Evolutionary conservation across 192 early-diverging fungal species (phyloP).

Genomic region (Phycomyces blakesleeanus): DNA sequence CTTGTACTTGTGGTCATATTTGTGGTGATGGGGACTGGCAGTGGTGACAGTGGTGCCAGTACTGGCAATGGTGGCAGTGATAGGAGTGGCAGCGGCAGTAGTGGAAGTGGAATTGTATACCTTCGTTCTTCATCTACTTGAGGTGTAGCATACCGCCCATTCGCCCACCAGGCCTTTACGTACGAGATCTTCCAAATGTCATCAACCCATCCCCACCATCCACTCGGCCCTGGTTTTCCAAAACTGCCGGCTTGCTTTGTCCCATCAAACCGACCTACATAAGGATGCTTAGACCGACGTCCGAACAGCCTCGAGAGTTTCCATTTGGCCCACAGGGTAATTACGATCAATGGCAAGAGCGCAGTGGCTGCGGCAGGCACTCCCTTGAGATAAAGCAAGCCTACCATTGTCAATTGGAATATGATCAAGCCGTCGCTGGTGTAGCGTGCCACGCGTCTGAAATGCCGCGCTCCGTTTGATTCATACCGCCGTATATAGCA

Average conservation of each 20-base stretch:
- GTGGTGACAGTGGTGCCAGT: too few species aligned
- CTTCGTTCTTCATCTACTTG: too few species aligned
- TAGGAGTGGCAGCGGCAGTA: too few species aligned
- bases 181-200: conserved; percentile 28
- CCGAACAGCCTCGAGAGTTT: conserved; percentile 42
- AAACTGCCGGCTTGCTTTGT: neutral
- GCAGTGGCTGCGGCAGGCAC: conserved; percentile 37
- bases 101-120: too few species aligned
- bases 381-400: conserved; percentile 48
- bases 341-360: conserved; percentile 37
- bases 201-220: neutral
- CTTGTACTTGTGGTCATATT: too few species aligned
- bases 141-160: conserved; percentile 14
- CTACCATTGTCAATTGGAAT: conserved; percentile 55
- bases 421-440: conserved; percentile 54
- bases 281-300: conserved; percentile 37
- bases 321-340: conserved; percentile 47
- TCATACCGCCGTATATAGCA: conserved; percentile 60
- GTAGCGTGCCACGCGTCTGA: conserved; percentile 51
- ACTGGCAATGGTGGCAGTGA: too few species aligned
- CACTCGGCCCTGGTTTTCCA: neutral
- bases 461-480: conserved; percentile 47
- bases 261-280: conserved; percentile 1
- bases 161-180: conserved; percentile 20
- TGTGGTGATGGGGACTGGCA: too few species aligned